Percentiles rank a stretch among this genome's conserved stretches.
phyloP scores from a whole-genome alignment of 805 yeast species.

The Yarrowia sp. region DNA sequence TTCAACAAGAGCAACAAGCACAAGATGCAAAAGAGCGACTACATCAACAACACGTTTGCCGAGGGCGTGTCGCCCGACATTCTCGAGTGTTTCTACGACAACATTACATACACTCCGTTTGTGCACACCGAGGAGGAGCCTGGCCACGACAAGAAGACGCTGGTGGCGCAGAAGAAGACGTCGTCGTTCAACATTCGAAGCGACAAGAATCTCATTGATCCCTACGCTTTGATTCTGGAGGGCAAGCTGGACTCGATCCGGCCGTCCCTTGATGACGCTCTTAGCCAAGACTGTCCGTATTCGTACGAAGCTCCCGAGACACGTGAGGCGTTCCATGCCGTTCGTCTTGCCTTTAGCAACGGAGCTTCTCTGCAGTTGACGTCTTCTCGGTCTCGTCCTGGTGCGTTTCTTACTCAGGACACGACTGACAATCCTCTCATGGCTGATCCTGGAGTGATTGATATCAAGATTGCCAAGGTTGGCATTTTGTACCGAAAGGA shows the following conservation, averaged over 20 bases:
- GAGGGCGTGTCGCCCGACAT: constrained; percentile 40
- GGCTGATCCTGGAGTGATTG: constrained; percentile 40
- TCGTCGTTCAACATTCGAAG: constrained; percentile 29
- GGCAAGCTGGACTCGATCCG: constrained; percentile 38
- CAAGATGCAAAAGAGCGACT: constrained; percentile 65
- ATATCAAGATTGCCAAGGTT: constrained; percentile 40
- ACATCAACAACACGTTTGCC: constrained; percentile 45
- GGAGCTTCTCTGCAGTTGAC: constrained; percentile 40
- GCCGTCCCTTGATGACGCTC: constrained; percentile 34
- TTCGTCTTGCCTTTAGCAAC: constrained; percentile 34
- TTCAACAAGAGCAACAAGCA: constrained; percentile 64
- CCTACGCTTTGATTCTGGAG: constrained; percentile 40
- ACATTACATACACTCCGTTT: constrained; percentile 59
- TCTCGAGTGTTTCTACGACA: constrained; percentile 58
- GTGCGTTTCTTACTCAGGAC: constrained; percentile 35
- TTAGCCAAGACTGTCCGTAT: constrained; percentile 36
- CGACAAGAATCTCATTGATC: constrained; percentile 37
- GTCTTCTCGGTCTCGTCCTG: constrained; percentile 41
- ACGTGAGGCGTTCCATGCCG: constrained; percentile 30
- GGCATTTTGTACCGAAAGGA: constrained; percentile 41
- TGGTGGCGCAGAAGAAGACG: constrained; percentile 13
- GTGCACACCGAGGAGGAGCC: constrained; percentile 43
- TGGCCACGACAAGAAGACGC: not conserved
- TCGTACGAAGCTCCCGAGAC: constrained; percentile 30
- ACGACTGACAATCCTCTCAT: constrained; percentile 33